Percentiles rank a stretch among this genome's conserved stretches.
Conservation (phyloP, 352 stramenopile species). For the Pythium volutum region DNA sequence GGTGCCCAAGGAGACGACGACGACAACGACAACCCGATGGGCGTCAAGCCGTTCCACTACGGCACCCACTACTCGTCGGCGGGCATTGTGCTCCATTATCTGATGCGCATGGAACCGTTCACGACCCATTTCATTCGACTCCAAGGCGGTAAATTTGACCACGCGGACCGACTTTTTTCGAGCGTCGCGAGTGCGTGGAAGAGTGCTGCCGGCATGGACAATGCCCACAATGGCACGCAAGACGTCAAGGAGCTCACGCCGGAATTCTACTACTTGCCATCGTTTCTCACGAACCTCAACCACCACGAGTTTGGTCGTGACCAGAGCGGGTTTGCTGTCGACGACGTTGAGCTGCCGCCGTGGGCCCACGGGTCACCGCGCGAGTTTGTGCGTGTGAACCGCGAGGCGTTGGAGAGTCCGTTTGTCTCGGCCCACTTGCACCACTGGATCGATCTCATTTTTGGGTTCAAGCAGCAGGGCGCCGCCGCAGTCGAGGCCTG, state of each 20-base stretch:
- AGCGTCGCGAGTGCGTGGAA: conserved; percentile 93
- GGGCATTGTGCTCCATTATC: conserved; percentile 97
- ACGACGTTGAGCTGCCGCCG: conserved; percentile 90
- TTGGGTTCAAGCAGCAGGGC: conserved; percentile 96
- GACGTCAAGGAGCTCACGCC: conserved; percentile 99
- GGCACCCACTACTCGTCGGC: conserved; percentile 91
- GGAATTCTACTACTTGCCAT: conserved; percentile 96
- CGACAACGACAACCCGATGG: conserved; percentile 40
- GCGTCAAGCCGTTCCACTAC: conserved; percentile 90
- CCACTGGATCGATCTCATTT: conserved; percentile 99
- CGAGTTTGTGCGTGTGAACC: conserved; percentile 95
- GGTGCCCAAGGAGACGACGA: conserved; percentile 4
- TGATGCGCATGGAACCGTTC: conserved; percentile 97
- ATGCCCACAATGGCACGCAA: conserved; percentile 75
- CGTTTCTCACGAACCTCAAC: conserved; percentile 97
- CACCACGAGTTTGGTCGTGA: conserved; percentile 92
- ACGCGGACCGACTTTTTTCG: conserved; percentile 96
- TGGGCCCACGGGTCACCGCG: conserved; percentile 92
- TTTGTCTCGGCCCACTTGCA: conserved; percentile 95
- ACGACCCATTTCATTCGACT: conserved; percentile 91
- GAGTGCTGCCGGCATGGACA: conserved; percentile 57
- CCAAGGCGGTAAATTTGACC: conserved; percentile 97
- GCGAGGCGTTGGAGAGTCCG: conserved; percentile 94
- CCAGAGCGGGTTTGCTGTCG: conserved; percentile 79
- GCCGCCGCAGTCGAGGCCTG: conserved; percentile 88